phyloP scores from a whole-genome alignment of 306 rosid genomes.

The Castanospermum australe region DNA sequence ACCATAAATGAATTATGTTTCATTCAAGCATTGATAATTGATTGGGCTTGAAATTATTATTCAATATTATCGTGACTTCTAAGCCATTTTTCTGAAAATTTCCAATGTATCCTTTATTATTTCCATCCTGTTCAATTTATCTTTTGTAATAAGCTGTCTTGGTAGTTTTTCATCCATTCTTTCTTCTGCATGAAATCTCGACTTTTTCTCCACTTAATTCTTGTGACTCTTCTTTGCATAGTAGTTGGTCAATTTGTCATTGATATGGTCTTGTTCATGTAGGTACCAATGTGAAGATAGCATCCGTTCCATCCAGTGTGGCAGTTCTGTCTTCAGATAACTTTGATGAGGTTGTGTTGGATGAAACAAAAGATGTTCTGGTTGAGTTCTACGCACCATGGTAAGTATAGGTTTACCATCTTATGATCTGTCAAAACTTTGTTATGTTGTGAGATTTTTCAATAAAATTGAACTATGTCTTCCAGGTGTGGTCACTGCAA shows the following conservation, averaged over 20 bases:
- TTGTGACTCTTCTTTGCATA: not conserved
- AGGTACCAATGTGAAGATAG: constrained; percentile 90
- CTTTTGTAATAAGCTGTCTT: not conserved
- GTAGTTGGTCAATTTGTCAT: constrained; percentile 6
- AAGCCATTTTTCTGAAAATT: not conserved
- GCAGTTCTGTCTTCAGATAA: constrained; percentile 58
- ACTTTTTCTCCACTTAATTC: not conserved
- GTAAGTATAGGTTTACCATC: constrained; percentile 42
- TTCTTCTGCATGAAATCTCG: constrained; percentile 13
- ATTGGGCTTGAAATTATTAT: not conserved
- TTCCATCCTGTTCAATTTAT: not conserved
- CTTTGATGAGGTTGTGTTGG: constrained; percentile 74
- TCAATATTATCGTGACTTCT: not conserved
- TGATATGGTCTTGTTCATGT: constrained; percentile 27
- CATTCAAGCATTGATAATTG: not conserved
- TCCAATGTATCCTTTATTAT: not conserved
- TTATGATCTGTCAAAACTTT: not conserved
- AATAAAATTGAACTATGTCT: constrained; percentile 10
- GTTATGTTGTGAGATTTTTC: not conserved
- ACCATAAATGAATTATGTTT: not conserved
- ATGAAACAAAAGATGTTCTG: constrained; percentile 77
- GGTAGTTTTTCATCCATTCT: not conserved
- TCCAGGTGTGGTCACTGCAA: constrained; percentile 98
- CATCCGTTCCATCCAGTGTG: constrained; percentile 64
- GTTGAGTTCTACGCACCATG: constrained; percentile 97